A percentile compares a stretch with the other conserved stretches of the same genome.
These are phyloP conservation scores for Hemerocallis citrina DNA, from an alignment of 106 monocot species.

Conservation along the genomic window DNA sequence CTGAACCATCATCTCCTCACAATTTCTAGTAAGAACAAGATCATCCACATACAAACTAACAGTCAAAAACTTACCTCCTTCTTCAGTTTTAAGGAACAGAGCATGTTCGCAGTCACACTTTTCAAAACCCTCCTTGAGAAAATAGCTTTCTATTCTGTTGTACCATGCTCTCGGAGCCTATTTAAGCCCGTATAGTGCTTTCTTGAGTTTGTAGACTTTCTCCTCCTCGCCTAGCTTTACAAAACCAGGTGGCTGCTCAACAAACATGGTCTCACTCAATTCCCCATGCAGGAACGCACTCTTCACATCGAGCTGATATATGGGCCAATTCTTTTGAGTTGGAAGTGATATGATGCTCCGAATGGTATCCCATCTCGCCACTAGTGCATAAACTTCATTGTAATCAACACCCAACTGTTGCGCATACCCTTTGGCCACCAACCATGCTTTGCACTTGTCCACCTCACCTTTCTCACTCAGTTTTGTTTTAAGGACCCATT, in stretches of 20 bases:
- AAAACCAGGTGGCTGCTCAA: conserved; percentile 6
- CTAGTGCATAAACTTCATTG: conserved; percentile 3
- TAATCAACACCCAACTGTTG: background rate
- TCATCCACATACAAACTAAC: conserved; percentile 12
- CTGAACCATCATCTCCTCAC: background rate
- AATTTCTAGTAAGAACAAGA: conserved; percentile 1
- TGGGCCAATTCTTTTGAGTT: background rate
- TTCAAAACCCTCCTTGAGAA: background rate
- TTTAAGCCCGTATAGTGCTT: conserved; percentile 8
- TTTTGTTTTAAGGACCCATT: conserved; percentile 1
- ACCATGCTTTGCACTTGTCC: no score
- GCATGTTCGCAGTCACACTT: conserved; percentile 1
- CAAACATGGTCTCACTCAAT: conserved; percentile 2
- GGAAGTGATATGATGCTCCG: background rate
- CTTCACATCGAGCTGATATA: conserved; percentile 9
- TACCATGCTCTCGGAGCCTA: conserved; percentile 8
- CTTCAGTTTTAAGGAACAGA: conserved; percentile 1
- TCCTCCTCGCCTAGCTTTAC: background rate
- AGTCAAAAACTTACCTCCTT: background rate
- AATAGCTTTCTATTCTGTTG: conserved; percentile 1
- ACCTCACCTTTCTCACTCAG: background rate
- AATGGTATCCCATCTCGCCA: conserved; percentile 4
- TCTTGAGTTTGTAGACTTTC: background rate
- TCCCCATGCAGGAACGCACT: conserved; percentile 7
- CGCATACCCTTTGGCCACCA: no score